Evolutionary conservation across 805 yeast genomes (phyloP), one percentile per base, ranked within the genome.

Genomic region (Candida maesae): DNA sequence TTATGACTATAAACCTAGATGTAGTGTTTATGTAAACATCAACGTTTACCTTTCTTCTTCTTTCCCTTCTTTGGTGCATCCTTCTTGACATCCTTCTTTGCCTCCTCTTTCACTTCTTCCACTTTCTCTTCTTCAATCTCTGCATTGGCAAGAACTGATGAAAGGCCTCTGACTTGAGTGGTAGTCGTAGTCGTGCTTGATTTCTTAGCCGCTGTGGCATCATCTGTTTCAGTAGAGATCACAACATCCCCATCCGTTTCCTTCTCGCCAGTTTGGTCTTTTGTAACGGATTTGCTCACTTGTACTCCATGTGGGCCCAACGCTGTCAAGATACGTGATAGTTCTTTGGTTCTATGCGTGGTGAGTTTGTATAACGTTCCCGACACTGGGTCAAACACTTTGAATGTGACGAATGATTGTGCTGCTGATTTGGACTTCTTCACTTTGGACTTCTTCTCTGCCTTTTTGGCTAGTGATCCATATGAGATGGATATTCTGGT

Each of bases 271-370:
- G 10, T 11, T 9, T 20, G 17, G n/a, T 21, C 20, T 16, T 19
- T 11, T 19, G n/a, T 7, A 16, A 9, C 5, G 35, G 31, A n/a
- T 15, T 16, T 38, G 21, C 46, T 31, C 27, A 49, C 34, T 23
- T 49, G 53, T 36, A 79, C 80, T 2, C 79, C 78, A 39, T 68
- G 66, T 3, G 88, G 87, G 0, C 95, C 95, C 35, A 87, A 58
- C 9, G 84, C 82, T n/a, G 84, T 74, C 56, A 84, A 63, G 14
- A 87, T 56, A 53, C 87, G 73, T 18, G 84, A 77, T 34, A 87
- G 69, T 57, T 86, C 93, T 56, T 86, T 86, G 30, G 71, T 58
- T 49, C 79, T 79, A 47, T 64, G 62, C 1, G 89, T 78, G 41
- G 70, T 73, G 54, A 71, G 72, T 44, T 69, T 72, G 56, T 80